Evolutionary conservation across 2,329 filamentous ascomycete genomes (phyloP).

Genomic region (Juglanconis oblonga): DNA sequence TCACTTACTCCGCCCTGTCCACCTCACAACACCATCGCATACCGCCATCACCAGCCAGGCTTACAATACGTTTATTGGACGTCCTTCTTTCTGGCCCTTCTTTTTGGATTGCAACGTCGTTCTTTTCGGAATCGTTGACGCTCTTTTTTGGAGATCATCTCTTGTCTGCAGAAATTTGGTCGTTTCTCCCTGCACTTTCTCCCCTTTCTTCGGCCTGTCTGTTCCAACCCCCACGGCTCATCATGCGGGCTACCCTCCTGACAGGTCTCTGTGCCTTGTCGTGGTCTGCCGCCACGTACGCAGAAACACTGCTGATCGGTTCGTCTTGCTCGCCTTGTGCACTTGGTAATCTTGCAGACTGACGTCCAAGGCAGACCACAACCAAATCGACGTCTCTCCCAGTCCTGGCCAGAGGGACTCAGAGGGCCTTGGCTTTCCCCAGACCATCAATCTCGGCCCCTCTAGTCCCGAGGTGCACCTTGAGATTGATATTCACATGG

Average conservation of each 20-base stretch:
- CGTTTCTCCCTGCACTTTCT: slow-evolving; percentile 10
- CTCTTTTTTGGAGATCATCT: slow-evolving; percentile 20
- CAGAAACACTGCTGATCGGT: not conserved
- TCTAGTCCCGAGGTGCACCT: slow-evolving; percentile 8
- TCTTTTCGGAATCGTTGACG: slow-evolving; percentile 3
- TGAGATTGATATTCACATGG: slow-evolving; percentile 16
- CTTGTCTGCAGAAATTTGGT: slow-evolving; percentile 19
- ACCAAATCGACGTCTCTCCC: not conserved
- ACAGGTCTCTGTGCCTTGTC: slow-evolving; percentile 4
- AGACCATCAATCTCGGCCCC: slow-evolving; percentile 2
- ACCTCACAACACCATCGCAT: slow-evolving; percentile 9
- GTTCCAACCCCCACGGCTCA: not conserved
- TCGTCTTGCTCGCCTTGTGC: not conserved
- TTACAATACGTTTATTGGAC: slow-evolving; percentile 21
- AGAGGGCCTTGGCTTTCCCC: slow-evolving; percentile 3
- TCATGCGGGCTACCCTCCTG: slow-evolving; percentile 7
- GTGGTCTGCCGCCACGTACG: not conserved
- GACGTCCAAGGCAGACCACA: not conserved
- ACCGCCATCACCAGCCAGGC: slow-evolving; percentile 12
- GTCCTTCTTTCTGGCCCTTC: slow-evolving; percentile 18
- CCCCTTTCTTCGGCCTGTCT: not conserved
- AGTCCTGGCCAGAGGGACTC: not conserved
- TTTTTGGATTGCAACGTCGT: slow-evolving; percentile 19
- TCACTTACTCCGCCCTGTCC: slow-evolving; percentile 1
- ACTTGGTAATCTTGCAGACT: not conserved